phyloP scores from a whole-genome alignment of 2,329 filamentous ascomycete species.

The Nigrospora osmanthi region DNA sequence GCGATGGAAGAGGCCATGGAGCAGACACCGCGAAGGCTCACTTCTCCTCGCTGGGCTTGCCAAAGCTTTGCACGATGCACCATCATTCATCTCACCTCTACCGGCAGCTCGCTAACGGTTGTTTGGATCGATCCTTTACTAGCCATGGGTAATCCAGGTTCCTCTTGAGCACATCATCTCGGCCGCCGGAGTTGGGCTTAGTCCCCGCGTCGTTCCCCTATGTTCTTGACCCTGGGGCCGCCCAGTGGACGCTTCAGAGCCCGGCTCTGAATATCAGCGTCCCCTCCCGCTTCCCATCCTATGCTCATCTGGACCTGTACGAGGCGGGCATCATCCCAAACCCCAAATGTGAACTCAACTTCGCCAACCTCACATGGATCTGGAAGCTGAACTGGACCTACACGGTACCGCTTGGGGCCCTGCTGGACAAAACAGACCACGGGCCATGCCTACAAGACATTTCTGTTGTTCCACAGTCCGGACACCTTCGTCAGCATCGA shows the following conservation, averaged over 20 bases:
- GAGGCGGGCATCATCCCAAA: slow-evolving; percentile 43
- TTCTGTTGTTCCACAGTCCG: slow-evolving; percentile 53
- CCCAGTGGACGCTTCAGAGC: slow-evolving; percentile 36
- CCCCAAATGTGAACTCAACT: slow-evolving; percentile 46
- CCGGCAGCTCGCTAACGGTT: too few relatives aligned
- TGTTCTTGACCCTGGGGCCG: slow-evolving; percentile 30
- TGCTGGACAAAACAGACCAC: slow-evolving; percentile 22
- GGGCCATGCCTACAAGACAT: slow-evolving; percentile 22
- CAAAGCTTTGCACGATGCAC: too few relatives aligned
- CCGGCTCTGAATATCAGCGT: slow-evolving; percentile 39
- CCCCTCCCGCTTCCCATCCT: slow-evolving; percentile 46
- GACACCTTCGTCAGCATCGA: slow-evolving; percentile 52
- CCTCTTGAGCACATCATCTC: too few relatives aligned
- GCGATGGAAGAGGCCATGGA: too few relatives aligned
- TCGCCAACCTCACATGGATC: slow-evolving; percentile 53
- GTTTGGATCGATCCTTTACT: too few relatives aligned
- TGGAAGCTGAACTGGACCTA: slow-evolving; percentile 55
- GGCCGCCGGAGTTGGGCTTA: too few relatives aligned
- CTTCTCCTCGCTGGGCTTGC: too few relatives aligned
- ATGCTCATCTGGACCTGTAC: slow-evolving; percentile 51
- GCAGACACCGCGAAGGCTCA: too few relatives aligned
- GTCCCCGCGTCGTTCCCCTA: not conserved
- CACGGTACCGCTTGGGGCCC: slow-evolving; percentile 33
- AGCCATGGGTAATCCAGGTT: too few relatives aligned
- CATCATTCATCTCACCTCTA: too few relatives aligned